Conservation (phyloP, 78 protist genomes). For the Dictyostelium intermedium region DNA sequence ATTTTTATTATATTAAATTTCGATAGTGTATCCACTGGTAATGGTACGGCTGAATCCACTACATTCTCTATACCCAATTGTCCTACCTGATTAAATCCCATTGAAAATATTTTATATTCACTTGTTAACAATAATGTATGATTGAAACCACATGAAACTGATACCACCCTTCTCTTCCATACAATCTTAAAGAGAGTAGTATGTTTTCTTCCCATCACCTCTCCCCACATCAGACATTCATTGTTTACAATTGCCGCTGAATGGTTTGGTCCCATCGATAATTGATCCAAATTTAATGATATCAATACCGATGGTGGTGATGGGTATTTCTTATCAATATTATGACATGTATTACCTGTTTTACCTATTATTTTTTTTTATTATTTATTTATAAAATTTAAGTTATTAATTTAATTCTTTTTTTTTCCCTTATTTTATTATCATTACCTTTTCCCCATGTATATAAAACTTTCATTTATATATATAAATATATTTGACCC, state of each 20-base stretch:
- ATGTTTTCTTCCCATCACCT: constrained; percentile 67
- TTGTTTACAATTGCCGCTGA: constrained; percentile 67
- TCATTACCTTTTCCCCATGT: constrained; percentile 71
- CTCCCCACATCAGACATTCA: constrained; percentile 80
- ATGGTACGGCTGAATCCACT: constrained; percentile 55
- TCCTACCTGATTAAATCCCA: constrained; percentile 47
- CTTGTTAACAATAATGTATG: constrained; percentile 46
- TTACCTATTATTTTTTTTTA: constrained; percentile 12
- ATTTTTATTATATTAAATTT: background rate
- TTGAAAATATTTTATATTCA: constrained; percentile 25
- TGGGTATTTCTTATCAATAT: constrained; percentile 62
- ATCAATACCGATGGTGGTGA: constrained; percentile 68
- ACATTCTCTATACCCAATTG: constrained; percentile 57
- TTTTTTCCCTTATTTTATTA: background rate
- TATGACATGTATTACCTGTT: constrained; percentile 77
- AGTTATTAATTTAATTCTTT: background rate
- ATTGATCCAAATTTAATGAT: constrained; percentile 51
- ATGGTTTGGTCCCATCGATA: constrained; percentile 56
- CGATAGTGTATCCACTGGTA: background rate
- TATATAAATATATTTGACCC: background rate
- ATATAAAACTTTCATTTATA: constrained; percentile 56
- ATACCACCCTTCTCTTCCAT: constrained; percentile 32
- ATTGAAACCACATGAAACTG: constrained; percentile 61
- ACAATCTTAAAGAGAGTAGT: constrained; percentile 59
- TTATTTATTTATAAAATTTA: background rate